Evolutionary conservation across 352 stramenopile genomes (phyloP), one percentile per base, ranked within the genome.

Genomic region (Stephanocyclus meneghinianus): DNA sequence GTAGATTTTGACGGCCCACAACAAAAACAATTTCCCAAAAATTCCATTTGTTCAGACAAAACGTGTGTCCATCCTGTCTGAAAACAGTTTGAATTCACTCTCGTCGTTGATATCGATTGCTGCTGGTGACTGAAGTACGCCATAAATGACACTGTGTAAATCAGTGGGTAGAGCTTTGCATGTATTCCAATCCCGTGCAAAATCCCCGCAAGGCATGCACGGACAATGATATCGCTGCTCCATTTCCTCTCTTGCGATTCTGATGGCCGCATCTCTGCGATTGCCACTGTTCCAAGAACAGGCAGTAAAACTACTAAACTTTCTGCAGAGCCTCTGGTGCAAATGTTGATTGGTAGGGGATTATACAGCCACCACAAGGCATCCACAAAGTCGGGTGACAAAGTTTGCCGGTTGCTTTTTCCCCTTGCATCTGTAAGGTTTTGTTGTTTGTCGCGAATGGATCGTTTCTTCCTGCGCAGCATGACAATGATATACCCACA

Each of bases 101-200:
- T 68, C 18, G 37, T 48, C 10, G 13, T 40, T 4, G 35, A 13
- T 26, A 21, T 21, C 1, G 47, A 64, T 61, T 80, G 76, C 32
- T 85, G 42, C 61, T 74, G 72, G 59, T 55, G 67, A 53, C 71
- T 76, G 45, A 90, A 80, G 69, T 82, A 85, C 3, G 81, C 80
- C 83, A 92, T 90, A 71, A 93, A 95, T 0, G 87, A 87, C 42
- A 93, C 74, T 16, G 89, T 90, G 80, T 99, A 99, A 74, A 99
- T 97, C 42, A 99, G 97, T 5, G 97, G 97, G 79, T 99, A 99
- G 15, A 99, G 96, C 84, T 98, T 98, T 78, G 98, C 94, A 83
- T 99, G 97, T 37, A 99, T 96, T 0, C 96, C 97, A 42, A 98
- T 91, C 2, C 96, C 96, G 86, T 98, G 81, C 83, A 98, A 65